Evolutionary conservation across 495 filamentous ascomycete genomes (phyloP), one percentile per base, ranked within the genome.

Genomic region (Talaromyces proteolyticus): DNA sequence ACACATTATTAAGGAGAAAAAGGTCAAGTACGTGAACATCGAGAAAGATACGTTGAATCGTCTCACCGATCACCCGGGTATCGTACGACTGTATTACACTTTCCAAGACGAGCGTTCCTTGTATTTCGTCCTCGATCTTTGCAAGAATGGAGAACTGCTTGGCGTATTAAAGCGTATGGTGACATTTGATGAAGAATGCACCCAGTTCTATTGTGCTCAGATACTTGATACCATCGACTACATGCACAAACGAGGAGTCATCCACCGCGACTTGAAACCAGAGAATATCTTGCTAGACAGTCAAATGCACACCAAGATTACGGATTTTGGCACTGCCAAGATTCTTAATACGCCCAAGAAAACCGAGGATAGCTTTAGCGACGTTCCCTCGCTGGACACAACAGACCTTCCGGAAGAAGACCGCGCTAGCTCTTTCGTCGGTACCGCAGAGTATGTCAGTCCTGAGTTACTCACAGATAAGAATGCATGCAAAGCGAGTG

Each of bases 21-120:
- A 99, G 75, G 94, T 99, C 55, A 99, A 99, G 74, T 99, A 99
- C 64, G 94, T 99, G 62, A 96, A 96, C 66, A 97, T 99, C 55
- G 94, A 99, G 70, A 96, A 95, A 71, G 91, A 99, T 67, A 96
- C 94, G 8, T 76, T 99, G 26, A 99, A 99, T 61, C 84, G 91
- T 51, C 72, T 99, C 46, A 96, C 90, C 14, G 93, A 97, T 44
- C 94, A 99, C 60, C 94, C 94, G 7, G 94, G 94, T 10, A 90
- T 99, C 56, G 91, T 99, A 46, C 86, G 94, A 49, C 78, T 99
- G 36, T 99, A 96, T 60, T 99, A 99, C 69, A 99, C 94, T 5
- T 99, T 97, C 62, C 94, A 99, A 63, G 94, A 99, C 66, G 91
- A 96, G 59, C 78, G 85, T 22, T 96, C 91, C 12, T 71, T 99